A percentile compares a stretch with the other conserved stretches of the same genome.
Conservation (phyloP, 805 yeast species). For the Ogataea polymorpha region DNA sequence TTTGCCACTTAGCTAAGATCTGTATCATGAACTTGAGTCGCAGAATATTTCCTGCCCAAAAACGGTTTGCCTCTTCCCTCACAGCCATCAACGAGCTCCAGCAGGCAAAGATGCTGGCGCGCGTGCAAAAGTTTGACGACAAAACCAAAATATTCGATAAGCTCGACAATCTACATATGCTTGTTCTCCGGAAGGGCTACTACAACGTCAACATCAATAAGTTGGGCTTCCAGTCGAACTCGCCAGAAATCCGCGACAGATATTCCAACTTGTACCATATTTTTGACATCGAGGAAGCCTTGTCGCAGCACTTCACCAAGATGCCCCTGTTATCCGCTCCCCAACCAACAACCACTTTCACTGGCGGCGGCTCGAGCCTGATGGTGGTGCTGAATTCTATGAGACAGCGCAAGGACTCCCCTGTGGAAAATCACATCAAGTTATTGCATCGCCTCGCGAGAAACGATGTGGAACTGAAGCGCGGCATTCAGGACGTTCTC, state of each 20-base stretch:
- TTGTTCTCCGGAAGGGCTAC: slow-evolving; percentile 34
- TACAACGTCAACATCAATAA: slow-evolving; percentile 29
- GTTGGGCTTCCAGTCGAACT: slow-evolving; percentile 30
- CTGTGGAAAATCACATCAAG: slow-evolving; percentile 28
- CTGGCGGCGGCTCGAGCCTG: slow-evolving; percentile 17
- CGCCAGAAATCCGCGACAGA: slow-evolving; percentile 19
- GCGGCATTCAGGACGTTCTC: slow-evolving; percentile 25
- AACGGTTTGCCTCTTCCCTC: slow-evolving; percentile 28
- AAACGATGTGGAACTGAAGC: slow-evolving; percentile 32
- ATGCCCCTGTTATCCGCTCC: slow-evolving; percentile 23
- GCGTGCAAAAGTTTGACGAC: slow-evolving; percentile 29
- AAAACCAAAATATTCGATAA: slow-evolving; percentile 28
- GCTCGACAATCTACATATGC: slow-evolving; percentile 29
- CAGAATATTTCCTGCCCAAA: slow-evolving; percentile 3
- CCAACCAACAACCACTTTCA: slow-evolving; percentile 6
- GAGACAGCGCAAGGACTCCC: slow-evolving; percentile 17
- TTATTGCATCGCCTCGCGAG: slow-evolving; percentile 29
- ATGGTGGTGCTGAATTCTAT: slow-evolving; percentile 14
- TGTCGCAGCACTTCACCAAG: slow-evolving; percentile 25
- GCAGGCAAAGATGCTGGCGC: slow-evolving; percentile 25
- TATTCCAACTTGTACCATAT: slow-evolving; percentile 29
- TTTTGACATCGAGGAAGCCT: slow-evolving; percentile 25
- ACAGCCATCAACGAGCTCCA: slow-evolving; percentile 29
- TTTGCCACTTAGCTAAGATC: slow-evolving; percentile 7
- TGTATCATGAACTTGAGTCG: background rate